Conservation (phyloP, 495 filamentous ascomycete genomes). For the Aspergillus hancockii region DNA sequence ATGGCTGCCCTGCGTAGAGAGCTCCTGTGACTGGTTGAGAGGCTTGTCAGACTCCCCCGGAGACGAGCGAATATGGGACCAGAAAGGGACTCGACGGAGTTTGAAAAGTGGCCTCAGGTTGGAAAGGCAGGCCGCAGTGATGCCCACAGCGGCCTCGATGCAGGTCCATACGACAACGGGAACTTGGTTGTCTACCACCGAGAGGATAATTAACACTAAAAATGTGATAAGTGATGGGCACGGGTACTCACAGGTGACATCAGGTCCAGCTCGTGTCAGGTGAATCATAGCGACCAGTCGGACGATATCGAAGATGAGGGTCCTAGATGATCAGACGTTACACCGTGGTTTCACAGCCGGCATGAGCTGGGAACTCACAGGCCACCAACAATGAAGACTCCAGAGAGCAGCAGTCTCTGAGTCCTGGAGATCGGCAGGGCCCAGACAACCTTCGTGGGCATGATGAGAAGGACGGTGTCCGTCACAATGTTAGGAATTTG, state of each 20-base stretch:
- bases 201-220: background rate
- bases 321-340: conserved; percentile 16
- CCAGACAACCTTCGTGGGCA: conserved; percentile 53
- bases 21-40: background rate
- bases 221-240: background rate
- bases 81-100: background rate
- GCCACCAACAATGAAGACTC: conserved; percentile 43
- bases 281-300: conserved; percentile 28
- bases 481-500: conserved; percentile 45
- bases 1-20: background rate
- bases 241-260: conserved; percentile 28
- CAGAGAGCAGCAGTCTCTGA: conserved; percentile 39
- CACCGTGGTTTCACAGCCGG: background rate
- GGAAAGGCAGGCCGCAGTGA: conserved; percentile 35
- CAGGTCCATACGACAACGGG: conserved; percentile 38
- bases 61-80: background rate
- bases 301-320: conserved; percentile 31
- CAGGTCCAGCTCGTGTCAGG: conserved; percentile 21
- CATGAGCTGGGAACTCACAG: conserved; percentile 23
- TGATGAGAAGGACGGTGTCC: conserved; percentile 44
- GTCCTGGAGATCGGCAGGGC: conserved; percentile 39
- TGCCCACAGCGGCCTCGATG: conserved; percentile 37
- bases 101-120: conserved; percentile 38
- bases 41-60: background rate
- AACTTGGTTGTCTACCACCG: conserved; percentile 30